Base-by-base conservation (phyloP, 2,329 filamentous ascomycete species). In the Calycina herbarum region DNA sequence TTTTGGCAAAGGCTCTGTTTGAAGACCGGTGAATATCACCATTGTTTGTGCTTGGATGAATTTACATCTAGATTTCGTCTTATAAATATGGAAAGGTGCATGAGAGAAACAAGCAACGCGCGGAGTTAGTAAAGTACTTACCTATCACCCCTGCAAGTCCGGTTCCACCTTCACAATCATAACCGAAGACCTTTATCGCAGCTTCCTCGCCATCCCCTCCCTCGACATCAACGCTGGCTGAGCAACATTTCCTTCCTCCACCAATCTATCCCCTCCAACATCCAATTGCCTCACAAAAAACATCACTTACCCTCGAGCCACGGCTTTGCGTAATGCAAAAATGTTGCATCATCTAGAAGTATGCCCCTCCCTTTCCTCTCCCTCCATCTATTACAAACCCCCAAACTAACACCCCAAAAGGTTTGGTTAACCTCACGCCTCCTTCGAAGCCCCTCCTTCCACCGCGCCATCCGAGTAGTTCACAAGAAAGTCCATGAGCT, bases 361-460 rank as follows among this genome's bases (percentile, higher is more conserved):
- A 65, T 64, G 60, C 57, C 38, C 33, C 38, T 45, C 5, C 38
- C 27, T 13, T 20, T 15, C 24, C 11, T 29, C 35, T 54, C 3
- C 24, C 56, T 45, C 29, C 51, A 20, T 29, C 29, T 33, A 29
- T 17, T 51, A 58, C 51, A 11, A 54, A 62, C 51, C 64, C 63
- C 29, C 65, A 62, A 45, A n/a, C 42, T 45, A 45, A 45, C 17
- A 45, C 3, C 42, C 42, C 42, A 17, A 13, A 13, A 45, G 42
- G n/a, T 45, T 13, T 45, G 42, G 42, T 45, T 45, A 45, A 63
- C 59, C n/a, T 8, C 72, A 51, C 72, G 84, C 79, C 81, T 87
- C 63, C 79, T 87, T 54, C 76, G 77, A 62, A 85, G 82, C 63
- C 83, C 83, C 2, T 74, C 79, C 42, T 87, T 87, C 77, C 85